Base-by-base conservation (phyloP, 1,284 basidiomycete genomes). In the Tylopilus sp. region DNA sequence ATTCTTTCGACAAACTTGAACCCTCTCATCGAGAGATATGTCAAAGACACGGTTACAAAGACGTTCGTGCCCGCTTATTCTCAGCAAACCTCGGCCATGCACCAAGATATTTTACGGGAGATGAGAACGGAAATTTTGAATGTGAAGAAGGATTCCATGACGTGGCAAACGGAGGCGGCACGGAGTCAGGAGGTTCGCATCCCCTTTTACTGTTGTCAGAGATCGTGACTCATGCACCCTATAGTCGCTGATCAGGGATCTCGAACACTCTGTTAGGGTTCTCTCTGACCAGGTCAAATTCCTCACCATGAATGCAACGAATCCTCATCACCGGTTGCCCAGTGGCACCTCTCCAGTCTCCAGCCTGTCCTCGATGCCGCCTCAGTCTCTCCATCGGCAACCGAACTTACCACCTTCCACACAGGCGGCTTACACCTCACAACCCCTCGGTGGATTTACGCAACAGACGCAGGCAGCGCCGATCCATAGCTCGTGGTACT, bases 271-370 rank as follows among this genome's bases (percentile, higher is more conserved):
- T 15, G 81, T 91, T 47, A 75, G 86, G 41, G 57, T 77, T 26
- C 70, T 91, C 48, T 77, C 84, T 19, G 89, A 91, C 41, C 88
- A 91, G 63, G 79, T 91, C 59, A 89, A 89, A 63, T 86, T 81
- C 69, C 67, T 89, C 53, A 81, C 73, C 55, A 71, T 84, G 68
- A 86, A 82, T 55, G 63, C 73, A 5, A 59, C 62, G 42, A 71
- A 58, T 47, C 59, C 48, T 48, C 54, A 57, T 39, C 57, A 63
- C 51, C 67, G 62, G 40, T 55, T 64, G 38, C 54, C 58, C 19
- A 59, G 15, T 39, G 47, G 36, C 35, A 51, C 53, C 11, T 68
- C 63, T 40, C 58, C 63, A 3, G 53, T 54, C 16, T 41, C 66
- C 28, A 55, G 12, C 46, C 57, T 66, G 13, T 8, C 60, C 12